Conservation (phyloP, 2,329 filamentous ascomycete genomes). For the Epichloe glyceriae region DNA sequence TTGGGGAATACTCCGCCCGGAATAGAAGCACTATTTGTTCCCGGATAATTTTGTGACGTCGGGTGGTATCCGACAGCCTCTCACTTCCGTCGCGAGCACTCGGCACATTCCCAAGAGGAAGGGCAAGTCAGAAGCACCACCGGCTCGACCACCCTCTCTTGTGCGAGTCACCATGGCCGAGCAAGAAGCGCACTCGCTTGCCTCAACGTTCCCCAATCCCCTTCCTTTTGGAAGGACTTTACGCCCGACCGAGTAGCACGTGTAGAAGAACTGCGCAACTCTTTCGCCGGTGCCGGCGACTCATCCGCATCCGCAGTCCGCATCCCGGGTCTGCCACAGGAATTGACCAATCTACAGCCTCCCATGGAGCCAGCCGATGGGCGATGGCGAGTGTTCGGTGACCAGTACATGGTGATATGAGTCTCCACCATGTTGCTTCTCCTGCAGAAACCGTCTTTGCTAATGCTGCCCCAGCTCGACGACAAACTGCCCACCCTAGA, state of each 20-base stretch:
- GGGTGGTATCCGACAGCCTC: no score
- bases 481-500: conserved; percentile 55
- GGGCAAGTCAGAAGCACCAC: no score
- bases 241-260: conserved; percentile 59
- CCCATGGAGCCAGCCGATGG: conserved; percentile 59
- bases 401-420: conserved; percentile 46
- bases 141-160: not conserved
- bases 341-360: conserved; percentile 68
- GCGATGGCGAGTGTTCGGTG: conserved; percentile 65
- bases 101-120: no score
- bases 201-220: conserved; percentile 69
- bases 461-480: conserved; percentile 24
- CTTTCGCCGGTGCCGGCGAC: conserved; percentile 19
- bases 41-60: no score
- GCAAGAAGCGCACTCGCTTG: conserved; percentile 32
- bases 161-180: conserved; percentile 39
- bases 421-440: not conserved
- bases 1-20: no score
- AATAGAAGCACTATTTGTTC: no score
- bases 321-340: conserved; percentile 45
- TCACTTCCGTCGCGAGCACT: no score
- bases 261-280: conserved; percentile 29
- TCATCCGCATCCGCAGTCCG: conserved; percentile 17
- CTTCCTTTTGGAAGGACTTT: conserved; percentile 88
- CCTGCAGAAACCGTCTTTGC: not conserved